Conservation (phyloP, 2,329 filamentous ascomycete genomes). For the Pyrenophora tritici-repentis region DNA sequence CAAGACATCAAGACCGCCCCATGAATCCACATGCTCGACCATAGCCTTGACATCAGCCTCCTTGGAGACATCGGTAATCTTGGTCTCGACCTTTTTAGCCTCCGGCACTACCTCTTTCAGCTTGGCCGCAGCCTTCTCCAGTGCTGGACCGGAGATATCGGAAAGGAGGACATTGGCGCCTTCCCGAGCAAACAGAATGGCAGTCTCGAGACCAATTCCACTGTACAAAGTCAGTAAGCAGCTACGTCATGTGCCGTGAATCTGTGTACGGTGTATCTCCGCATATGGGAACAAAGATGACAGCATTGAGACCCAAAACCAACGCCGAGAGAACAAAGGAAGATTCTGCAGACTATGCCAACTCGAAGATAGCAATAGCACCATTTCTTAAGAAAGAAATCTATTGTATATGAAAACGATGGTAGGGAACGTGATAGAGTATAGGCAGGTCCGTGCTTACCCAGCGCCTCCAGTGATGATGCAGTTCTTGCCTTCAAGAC, state of each 20-base stretch:
- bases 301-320: neutral
- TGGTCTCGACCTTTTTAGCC: constrained; percentile 63
- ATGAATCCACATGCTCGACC: constrained; percentile 75
- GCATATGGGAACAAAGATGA: neutral
- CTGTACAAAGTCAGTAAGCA: constrained; percentile 53
- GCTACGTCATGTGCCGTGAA: neutral
- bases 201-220: constrained; percentile 91
- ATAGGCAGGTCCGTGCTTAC: constrained; percentile 57
- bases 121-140: constrained; percentile 77
- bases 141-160: constrained; percentile 78
- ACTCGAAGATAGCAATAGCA: no score
- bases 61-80: constrained; percentile 80
- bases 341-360: neutral
- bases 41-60: constrained; percentile 77
- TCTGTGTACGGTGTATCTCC: neutral
- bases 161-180: constrained; percentile 84
- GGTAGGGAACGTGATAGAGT: neutral
- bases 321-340: neutral
- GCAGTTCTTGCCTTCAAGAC: constrained; percentile 69
- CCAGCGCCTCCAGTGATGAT: constrained; percentile 85
- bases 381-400: neutral
- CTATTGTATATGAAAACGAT: neutral
- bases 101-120: constrained; percentile 72
- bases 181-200: constrained; percentile 86
- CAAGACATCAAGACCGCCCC: constrained; percentile 88